These are phyloP conservation scores for Sporothrix dimorphospora DNA, from an alignment of 2,329 filamentous ascomycete genomes.

Conservation along the genomic window DNA sequence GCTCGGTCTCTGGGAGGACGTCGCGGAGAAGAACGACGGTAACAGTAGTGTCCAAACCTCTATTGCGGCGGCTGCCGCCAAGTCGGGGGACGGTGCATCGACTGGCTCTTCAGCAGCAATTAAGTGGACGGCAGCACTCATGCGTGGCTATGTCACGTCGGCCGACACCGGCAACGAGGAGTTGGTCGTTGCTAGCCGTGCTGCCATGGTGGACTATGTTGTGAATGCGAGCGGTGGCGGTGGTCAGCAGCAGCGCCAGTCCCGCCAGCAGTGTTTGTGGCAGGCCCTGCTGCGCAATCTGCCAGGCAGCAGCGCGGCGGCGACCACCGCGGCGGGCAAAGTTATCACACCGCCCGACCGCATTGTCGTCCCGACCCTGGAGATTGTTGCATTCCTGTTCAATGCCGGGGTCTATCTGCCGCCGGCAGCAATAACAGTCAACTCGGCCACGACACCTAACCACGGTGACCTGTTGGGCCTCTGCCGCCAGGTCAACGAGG, in stretches of 20 bases:
- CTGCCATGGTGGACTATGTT: slow-evolving; percentile 63
- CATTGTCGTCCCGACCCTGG: slow-evolving; percentile 73
- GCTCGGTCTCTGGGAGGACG: slow-evolving; percentile 49
- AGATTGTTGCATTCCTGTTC: slow-evolving; percentile 76
- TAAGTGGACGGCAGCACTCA: slow-evolving; percentile 55
- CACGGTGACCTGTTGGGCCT: slow-evolving; percentile 57
- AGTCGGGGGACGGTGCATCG: slow-evolving; percentile 34
- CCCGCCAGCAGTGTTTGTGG: slow-evolving; percentile 31
- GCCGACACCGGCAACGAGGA: slow-evolving; percentile 79
- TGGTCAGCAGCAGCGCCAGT: slow-evolving; percentile 33
- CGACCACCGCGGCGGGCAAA: not conserved
- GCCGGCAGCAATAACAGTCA: too few relatives aligned
- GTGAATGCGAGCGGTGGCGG: slow-evolving; percentile 41
- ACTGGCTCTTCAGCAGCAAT: not conserved
- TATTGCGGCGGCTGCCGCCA: slow-evolving; percentile 42
- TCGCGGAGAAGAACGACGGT: slow-evolving; percentile 24
- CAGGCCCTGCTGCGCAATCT: slow-evolving; percentile 58
- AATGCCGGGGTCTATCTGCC: slow-evolving; percentile 57
- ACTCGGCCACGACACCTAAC: slow-evolving; percentile 35
- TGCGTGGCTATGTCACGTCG: slow-evolving; percentile 71
- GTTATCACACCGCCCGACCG: slow-evolving; percentile 64
- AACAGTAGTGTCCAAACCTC: slow-evolving; percentile 41
- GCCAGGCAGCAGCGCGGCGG: slow-evolving; percentile 37
- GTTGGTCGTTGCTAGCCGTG: slow-evolving; percentile 69
- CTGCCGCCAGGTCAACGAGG: slow-evolving; percentile 72